Evolutionary conservation across 768 basidiomycete genomes (phyloP).

Genomic region (Psilocybe cyanescens): DNA sequence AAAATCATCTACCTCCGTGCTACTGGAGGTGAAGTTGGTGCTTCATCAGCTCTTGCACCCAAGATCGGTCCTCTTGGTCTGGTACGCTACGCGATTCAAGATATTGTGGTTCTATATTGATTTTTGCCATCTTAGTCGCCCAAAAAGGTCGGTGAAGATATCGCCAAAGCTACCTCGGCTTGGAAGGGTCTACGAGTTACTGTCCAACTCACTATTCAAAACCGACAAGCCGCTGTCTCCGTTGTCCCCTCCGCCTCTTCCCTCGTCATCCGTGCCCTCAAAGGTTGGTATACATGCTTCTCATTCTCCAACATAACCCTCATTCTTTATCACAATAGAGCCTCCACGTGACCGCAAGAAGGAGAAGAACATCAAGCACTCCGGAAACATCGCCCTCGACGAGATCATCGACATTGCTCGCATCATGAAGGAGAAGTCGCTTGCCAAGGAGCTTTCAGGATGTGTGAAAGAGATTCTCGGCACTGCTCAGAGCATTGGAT

Average conservation of each 20-base stretch:
- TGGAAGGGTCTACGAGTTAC: slow-evolving; percentile 99
- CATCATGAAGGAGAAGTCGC: slow-evolving; percentile 92
- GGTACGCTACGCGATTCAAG: slow-evolving; percentile 52
- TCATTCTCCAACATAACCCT: slow-evolving; percentile 6
- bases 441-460: slow-evolving; percentile 89
- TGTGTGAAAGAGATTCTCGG: slow-evolving; percentile 98
- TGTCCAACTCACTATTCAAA: slow-evolving; percentile 98
- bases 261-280: slow-evolving; percentile 96
- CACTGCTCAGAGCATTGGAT: slow-evolving; percentile 95
- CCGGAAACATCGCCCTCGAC: slow-evolving; percentile 90
- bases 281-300: slow-evolving; percentile 60
- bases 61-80: slow-evolving; percentile 99
- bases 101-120: slow-evolving; percentile 4
- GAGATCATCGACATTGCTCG: slow-evolving; percentile 96
- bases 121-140: slow-evolving; percentile 69
- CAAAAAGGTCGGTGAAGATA: slow-evolving; percentile 99
- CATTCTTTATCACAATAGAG: slow-evolving; percentile 52
- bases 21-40: slow-evolving; percentile 99
- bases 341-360: slow-evolving; percentile 99
- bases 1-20: slow-evolving; percentile 99
- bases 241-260: slow-evolving; percentile 98
- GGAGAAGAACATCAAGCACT: slow-evolving; percentile 99
- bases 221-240: slow-evolving; percentile 96
- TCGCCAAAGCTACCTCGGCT: slow-evolving; percentile 95
- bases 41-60: slow-evolving; percentile 96